Base-by-base conservation (phyloP, 2,329 filamentous ascomycete genomes). In the Alternaria burnsii region DNA sequence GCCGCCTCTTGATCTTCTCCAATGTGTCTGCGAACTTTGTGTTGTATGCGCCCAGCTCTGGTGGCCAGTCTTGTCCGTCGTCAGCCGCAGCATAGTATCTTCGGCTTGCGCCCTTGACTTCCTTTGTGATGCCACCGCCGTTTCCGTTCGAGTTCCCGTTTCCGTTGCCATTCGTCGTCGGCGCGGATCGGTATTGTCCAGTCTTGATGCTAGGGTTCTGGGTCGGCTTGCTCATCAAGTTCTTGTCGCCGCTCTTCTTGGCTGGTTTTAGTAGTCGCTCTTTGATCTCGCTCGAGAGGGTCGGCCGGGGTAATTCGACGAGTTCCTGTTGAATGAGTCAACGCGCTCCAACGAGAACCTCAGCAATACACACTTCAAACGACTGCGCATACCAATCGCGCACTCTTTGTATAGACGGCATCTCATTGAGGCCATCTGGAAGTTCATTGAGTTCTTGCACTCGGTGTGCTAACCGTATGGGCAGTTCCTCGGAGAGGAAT, bases 321-420 rank as follows among this genome's bases (percentile, higher is more conserved):
- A 99, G 96, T 86, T 99, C 95, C 93, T 94, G 79, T 26, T 59
- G 62, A 69, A 71, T 53, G 73, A 77, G 75, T 78, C 69, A 76
- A 52, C 40, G 57, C 51, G 32, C 53, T 26, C 44, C 57, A 55
- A 57, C 30, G 32, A 24, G 41, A 61, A 58, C 36, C 56, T 53
- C 38, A 43, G 14, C 34, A 38, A 14, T 47, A 77, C 86, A 71
- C 87, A 97, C 94, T 88, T 99, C 95, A 76, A 99, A 99, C 52
- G 95, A 99, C 83, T 99, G 95, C 66, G 94, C 95, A 80, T 99
- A 99, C 95, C 95, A 99, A 76, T 98, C 94, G 78, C 94, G 91
- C 69, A 99, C 95, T 75, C 90, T 93, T 78, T 90, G 89, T 69
- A 99, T 97, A 11, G 95, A 98, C 40, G 94, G 92, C 95, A 99